Conservation (phyloP, 2,329 filamentous ascomycete genomes). For the Neurospora sp. region DNA sequence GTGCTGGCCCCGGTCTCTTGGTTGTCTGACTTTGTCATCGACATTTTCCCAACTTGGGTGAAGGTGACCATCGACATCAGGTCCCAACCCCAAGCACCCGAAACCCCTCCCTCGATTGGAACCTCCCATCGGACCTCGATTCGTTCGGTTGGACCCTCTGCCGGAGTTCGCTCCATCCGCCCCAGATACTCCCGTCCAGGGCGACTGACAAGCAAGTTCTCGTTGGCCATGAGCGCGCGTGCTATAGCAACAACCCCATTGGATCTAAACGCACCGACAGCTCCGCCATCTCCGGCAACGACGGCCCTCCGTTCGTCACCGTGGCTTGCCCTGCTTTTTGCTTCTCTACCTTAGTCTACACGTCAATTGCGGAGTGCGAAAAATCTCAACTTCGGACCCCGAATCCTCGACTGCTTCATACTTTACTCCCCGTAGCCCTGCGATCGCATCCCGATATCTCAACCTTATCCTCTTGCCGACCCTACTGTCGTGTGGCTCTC, state of each 20-base stretch:
- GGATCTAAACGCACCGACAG: not conserved
- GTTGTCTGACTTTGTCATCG: not conserved
- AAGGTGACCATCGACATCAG: not conserved
- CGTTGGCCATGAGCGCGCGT: constrained; percentile 1
- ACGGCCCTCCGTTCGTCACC: not conserved
- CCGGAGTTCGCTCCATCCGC: not conserved
- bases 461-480: not conserved
- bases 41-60: not conserved
- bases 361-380: not conserved
- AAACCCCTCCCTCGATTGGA: not conserved
- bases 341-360: not conserved
- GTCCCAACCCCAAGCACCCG: not conserved
- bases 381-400: not conserved
- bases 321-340: not conserved
- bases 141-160: not conserved
- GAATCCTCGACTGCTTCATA: not conserved
- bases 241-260: not conserved
- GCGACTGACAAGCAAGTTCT: not conserved
- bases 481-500: not conserved
- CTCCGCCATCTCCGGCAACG: constrained; percentile 6
- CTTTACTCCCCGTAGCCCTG: not conserved
- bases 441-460: not conserved
- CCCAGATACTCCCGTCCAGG: not conserved
- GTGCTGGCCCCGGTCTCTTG: not conserved
- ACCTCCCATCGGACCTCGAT: not conserved